phyloP scores from a whole-genome alignment of 352 stramenopile genomes.

The Phytophthora tentaculata region DNA sequence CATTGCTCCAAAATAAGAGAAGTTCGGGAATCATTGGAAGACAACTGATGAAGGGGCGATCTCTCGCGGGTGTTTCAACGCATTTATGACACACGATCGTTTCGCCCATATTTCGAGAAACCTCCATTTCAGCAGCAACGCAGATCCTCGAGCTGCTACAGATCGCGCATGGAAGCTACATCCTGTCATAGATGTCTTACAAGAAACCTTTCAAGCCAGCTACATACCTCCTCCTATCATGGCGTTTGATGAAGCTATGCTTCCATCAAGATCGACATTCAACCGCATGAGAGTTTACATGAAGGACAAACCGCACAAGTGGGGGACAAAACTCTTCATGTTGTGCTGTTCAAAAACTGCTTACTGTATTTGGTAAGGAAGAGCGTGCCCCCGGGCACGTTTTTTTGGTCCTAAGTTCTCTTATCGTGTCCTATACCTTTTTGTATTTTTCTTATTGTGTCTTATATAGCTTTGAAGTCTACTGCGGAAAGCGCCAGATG shows the following conservation, averaged over 20 bases:
- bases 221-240: neutral
- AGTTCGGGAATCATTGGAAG: no score
- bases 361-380: neutral
- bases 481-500: neutral
- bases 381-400: neutral
- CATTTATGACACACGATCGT: conserved; percentile 16
- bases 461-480: neutral
- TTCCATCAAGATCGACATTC: neutral
- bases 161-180: conserved; percentile 13
- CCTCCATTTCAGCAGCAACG: conserved; percentile 23
- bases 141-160: neutral
- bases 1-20: no score
- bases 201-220: conserved; percentile 12
- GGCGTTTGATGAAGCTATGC: neutral
- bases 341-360: neutral
- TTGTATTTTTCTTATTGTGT: neutral
- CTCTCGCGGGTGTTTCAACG: no score
- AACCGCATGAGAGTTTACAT: neutral
- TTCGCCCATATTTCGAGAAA: conserved; percentile 18
- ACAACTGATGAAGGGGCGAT: no score
- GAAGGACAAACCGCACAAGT: no score
- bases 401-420: neutral
- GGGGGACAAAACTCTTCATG: no score
- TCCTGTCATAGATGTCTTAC: conserved; percentile 11
- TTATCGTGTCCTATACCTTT: neutral